phyloP scores from a whole-genome alignment of 768 basidiomycete genomes.

The Naganishia friedmannii region DNA sequence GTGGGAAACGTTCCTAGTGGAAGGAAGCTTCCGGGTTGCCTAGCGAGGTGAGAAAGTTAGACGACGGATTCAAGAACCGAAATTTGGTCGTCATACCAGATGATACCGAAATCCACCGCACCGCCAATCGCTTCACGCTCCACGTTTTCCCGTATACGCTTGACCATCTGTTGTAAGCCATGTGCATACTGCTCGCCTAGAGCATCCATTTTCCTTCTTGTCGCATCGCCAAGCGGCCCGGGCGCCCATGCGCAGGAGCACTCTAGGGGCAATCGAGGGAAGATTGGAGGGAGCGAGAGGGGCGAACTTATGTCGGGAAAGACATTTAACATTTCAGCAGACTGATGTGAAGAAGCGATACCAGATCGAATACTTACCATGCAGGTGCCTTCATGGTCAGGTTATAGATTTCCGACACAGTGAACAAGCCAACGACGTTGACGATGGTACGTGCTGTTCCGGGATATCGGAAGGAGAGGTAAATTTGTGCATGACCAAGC shows the following conservation, averaged over 20 bases:
- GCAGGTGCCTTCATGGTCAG: conserved; percentile 39
- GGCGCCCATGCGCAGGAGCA: conserved; percentile 47
- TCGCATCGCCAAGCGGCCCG: conserved; percentile 43
- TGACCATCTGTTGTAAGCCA: conserved; percentile 33
- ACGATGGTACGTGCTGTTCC: conserved; percentile 29
- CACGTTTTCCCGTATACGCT: conserved; percentile 28
- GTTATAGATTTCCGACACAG: conserved; percentile 44
- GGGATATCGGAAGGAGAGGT: background rate
- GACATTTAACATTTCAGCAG: background rate
- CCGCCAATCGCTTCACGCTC: conserved; percentile 38
- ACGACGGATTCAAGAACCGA: background rate
- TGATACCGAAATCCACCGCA: conserved; percentile 36
- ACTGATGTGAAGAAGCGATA: background rate
- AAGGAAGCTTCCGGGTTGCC: conserved; percentile 42
- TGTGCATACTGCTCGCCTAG: conserved; percentile 43
- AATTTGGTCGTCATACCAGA: conserved; percentile 31
- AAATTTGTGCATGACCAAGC: background rate
- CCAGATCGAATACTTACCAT: conserved; percentile 31
- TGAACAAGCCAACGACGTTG: conserved; percentile 38
- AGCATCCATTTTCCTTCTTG: conserved; percentile 44
- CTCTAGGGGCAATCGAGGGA: conserved; percentile 44
- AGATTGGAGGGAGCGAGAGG: conserved; percentile 35
- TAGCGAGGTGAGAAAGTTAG: background rate
- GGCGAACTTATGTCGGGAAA: conserved; percentile 27
- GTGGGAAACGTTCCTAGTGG: conserved; percentile 43